These are phyloP conservation scores for Ascochyta clinopodiicola DNA, from an alignment of 2,329 filamentous ascomycete species.

Conservation along the genomic window DNA sequence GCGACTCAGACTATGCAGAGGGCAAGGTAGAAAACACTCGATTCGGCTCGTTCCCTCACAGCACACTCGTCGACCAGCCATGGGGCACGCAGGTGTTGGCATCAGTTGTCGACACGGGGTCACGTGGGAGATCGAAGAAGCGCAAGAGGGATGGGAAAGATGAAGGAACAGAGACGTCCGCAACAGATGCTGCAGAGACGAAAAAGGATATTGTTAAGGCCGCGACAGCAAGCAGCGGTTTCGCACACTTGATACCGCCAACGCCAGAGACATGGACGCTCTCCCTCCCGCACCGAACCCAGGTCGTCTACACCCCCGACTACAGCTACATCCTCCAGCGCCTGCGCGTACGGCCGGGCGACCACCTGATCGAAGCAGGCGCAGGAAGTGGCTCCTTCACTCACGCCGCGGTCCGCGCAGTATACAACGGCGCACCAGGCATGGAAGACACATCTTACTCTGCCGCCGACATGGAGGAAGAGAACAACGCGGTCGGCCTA, in stretches of 20 bases:
- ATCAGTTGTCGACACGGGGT: conserved; percentile 88
- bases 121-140: conserved; percentile 69
- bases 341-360: conserved; percentile 75
- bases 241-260: conserved; percentile 78
- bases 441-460: conserved; percentile 18
- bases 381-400: conserved; percentile 85
- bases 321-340: conserved; percentile 84
- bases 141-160: conserved; percentile 55
- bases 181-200: conserved; percentile 39
- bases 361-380: conserved; percentile 78
- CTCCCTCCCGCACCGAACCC: conserved; percentile 79
- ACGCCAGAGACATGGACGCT: conserved; percentile 84
- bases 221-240: conserved; percentile 68
- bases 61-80: conserved; percentile 68
- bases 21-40: conserved; percentile 77
- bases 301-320: conserved; percentile 86
- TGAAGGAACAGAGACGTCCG: conserved; percentile 26
- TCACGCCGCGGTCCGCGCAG: conserved; percentile 76
- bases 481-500: conserved; percentile 38
- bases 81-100: conserved; percentile 95
- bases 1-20: conserved; percentile 52
- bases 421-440: conserved; percentile 73
- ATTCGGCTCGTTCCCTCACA: conserved; percentile 76
- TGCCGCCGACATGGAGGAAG: conserved; percentile 31
- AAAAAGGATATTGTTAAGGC: conserved; percentile 39